phyloP scores from a whole-genome alignment of 2,329 filamentous ascomycete genomes.

The Fusarium sp. region DNA sequence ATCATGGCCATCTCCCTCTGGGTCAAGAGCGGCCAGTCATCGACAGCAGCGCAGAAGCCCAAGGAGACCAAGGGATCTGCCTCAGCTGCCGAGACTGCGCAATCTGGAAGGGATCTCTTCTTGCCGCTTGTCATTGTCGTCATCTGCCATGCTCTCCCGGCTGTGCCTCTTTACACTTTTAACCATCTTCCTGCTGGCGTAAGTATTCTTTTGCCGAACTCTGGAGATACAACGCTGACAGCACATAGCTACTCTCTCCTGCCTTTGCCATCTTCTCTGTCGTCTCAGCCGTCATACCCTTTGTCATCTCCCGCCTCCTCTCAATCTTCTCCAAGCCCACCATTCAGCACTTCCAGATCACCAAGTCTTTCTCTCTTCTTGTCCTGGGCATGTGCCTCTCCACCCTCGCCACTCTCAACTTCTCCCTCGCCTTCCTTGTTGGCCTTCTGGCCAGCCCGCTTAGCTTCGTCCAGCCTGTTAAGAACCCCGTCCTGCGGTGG shows the following conservation, averaged over 20 bases:
- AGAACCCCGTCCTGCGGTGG: constrained; percentile 53
- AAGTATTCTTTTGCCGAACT: constrained; percentile 47
- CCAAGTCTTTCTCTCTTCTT: constrained; percentile 93
- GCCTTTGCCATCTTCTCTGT: constrained; percentile 69
- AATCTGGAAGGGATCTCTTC: constrained; percentile 72
- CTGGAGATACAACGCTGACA: constrained; percentile 5
- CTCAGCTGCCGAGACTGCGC: constrained; percentile 29
- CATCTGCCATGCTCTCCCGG: constrained; percentile 78
- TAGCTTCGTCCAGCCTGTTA: constrained; percentile 73
- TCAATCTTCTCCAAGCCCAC: constrained; percentile 65
- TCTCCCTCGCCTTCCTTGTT: constrained; percentile 87
- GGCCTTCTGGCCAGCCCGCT: constrained; percentile 84
- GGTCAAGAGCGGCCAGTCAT: constrained; percentile 80
- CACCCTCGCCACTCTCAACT: constrained; percentile 94
- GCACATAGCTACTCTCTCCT: constrained; percentile 65
- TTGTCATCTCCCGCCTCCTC: constrained; percentile 67
- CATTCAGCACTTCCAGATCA: constrained; percentile 78
- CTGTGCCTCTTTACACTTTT: constrained; percentile 87
- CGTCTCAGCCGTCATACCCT: constrained; percentile 67
- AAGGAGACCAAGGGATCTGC: constrained; percentile 46
- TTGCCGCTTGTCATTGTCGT: constrained; percentile 80
- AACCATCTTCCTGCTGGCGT: constrained; percentile 78
- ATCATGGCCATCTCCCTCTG: constrained; percentile 96
- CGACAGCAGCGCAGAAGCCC: constrained; percentile 41
- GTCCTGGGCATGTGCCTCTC: constrained; percentile 92